phyloP scores from a whole-genome alignment of 2,329 filamentous ascomycete genomes.

The Tetracladium maxilliforme region DNA sequence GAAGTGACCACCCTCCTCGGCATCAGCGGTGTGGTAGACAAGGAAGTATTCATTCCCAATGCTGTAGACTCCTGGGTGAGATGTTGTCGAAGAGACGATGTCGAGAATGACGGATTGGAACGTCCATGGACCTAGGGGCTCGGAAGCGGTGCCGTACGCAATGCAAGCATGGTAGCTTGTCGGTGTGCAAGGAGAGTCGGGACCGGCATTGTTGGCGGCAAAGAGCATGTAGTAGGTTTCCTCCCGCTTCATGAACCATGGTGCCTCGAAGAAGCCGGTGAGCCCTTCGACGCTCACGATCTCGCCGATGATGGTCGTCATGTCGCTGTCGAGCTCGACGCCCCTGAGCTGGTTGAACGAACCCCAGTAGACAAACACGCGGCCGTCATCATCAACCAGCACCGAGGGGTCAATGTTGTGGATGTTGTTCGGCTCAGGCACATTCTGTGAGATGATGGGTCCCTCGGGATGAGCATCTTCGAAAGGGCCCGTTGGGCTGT shows the following conservation, averaged over 20 bases:
- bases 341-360: slow-evolving; percentile 19
- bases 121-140: slow-evolving; percentile 19
- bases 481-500: slow-evolving; percentile 18
- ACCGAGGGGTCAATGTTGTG: slow-evolving; percentile 25
- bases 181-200: slow-evolving; percentile 19
- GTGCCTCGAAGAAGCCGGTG: slow-evolving; percentile 20
- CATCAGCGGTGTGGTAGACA: slow-evolving; percentile 20
- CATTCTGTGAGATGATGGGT: slow-evolving; percentile 19
- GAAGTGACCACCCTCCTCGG: slow-evolving; percentile 17
- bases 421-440: slow-evolving; percentile 17
- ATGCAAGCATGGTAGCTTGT: slow-evolving; percentile 22
- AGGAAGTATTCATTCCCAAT: slow-evolving; percentile 15
- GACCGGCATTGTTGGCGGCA: slow-evolving; percentile 20
- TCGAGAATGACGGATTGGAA: slow-evolving; percentile 17
- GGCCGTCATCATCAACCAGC: slow-evolving; percentile 18
- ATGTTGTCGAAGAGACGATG: slow-evolving; percentile 21
- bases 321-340: slow-evolving; percentile 18
- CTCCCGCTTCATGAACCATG: slow-evolving; percentile 20
- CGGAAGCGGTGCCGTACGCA: slow-evolving; percentile 18
- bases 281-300: slow-evolving; percentile 11
- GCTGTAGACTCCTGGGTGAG: slow-evolving; percentile 18
- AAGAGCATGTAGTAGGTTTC: slow-evolving; percentile 23
- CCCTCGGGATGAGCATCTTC: slow-evolving; percentile 17
- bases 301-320: slow-evolving; percentile 16
- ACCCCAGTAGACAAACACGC: slow-evolving; percentile 21